Evolutionary conservation across 129 eudicot genomes (phyloP), one percentile per base, ranked within the genome.

Genomic region (Oenanthe sinensis): DNA sequence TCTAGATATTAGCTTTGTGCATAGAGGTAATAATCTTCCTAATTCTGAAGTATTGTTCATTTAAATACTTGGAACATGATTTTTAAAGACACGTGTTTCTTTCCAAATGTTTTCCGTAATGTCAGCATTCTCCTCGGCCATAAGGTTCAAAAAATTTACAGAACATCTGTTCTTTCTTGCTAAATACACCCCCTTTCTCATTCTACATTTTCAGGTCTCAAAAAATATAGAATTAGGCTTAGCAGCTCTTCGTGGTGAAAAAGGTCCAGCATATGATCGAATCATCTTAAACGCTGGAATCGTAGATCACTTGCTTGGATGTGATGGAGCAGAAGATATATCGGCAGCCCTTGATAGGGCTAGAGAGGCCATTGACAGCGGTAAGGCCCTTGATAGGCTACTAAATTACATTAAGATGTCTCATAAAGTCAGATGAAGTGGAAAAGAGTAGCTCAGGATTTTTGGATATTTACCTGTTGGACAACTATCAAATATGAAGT

Each of bases 301-400:
- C 88, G 87, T 89, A 12, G 99, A 95, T 88, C 97, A 95, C 79
- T 86, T 95, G 86, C 92, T 95, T 47, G 99, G 99, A 62, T 90
- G 96, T 71, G 81, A 83, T 19, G 99, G 99, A 49, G 97, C 97
- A 71, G 83, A 92, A 83, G 93, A 95, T 58, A 81, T 92, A 78
- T n/a, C 81, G 36, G 79, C 92, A 26, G 97, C 97, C 20, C 76
- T 95, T 36, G 91, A 90, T 71, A 87, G 99, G 88, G 97, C 99
- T 37, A 84, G 95, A 81, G 99, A 95, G 30, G 97, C 97, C 43
- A 89, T 95, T 30, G 99, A 92, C 85, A 95, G 99, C 71, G 99
- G 99, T 45, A 79, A 84, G 71, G 97, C 99, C 67, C 88, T 95
- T 16, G 83, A 85, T 47, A 87, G 88, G 80, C 91, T 95, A 68